Conservation (phyloP, 331 rosid genomes). For the Telfairia occidentalis region DNA sequence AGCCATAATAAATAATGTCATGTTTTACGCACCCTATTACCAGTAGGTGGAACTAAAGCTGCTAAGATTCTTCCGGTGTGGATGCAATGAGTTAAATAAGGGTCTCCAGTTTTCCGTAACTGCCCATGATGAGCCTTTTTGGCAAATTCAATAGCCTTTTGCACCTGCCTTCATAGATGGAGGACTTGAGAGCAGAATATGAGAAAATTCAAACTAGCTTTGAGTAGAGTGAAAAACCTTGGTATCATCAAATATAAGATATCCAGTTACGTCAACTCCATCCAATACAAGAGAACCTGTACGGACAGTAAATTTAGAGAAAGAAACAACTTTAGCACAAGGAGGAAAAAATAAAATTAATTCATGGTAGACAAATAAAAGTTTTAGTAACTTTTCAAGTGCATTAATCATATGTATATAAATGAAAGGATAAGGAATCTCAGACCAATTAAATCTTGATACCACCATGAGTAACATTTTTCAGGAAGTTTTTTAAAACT, state of each 20-base stretch:
- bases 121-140: slow-evolving; percentile 87
- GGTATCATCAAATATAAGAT: slow-evolving; percentile 55
- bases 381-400: neutral
- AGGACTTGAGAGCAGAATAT: slow-evolving; percentile 35
- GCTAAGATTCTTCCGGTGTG: slow-evolving; percentile 91
- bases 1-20: neutral
- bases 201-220: slow-evolving; percentile 11
- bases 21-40: slow-evolving; percentile 21
- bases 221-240: slow-evolving; percentile 55
- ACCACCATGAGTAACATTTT: neutral
- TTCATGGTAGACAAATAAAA: neutral
- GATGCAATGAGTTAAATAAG: slow-evolving; percentile 78
- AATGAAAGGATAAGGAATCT: neutral
- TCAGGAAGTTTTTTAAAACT: neutral
- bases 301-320: neutral
- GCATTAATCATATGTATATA: neutral
- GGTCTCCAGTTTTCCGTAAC: slow-evolving; percentile 80
- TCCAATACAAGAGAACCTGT: slow-evolving; percentile 68
- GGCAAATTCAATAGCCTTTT: slow-evolving; percentile 81
- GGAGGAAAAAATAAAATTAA: neutral
- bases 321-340: neutral
- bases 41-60: slow-evolving; percentile 77
- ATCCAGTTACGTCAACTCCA: slow-evolving; percentile 90
- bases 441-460: neutral
- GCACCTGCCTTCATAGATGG: slow-evolving; percentile 90